These are phyloP conservation scores for Haematococcus sp. DNA, from an alignment of 139 green algal species.

Conservation along the genomic window DNA sequence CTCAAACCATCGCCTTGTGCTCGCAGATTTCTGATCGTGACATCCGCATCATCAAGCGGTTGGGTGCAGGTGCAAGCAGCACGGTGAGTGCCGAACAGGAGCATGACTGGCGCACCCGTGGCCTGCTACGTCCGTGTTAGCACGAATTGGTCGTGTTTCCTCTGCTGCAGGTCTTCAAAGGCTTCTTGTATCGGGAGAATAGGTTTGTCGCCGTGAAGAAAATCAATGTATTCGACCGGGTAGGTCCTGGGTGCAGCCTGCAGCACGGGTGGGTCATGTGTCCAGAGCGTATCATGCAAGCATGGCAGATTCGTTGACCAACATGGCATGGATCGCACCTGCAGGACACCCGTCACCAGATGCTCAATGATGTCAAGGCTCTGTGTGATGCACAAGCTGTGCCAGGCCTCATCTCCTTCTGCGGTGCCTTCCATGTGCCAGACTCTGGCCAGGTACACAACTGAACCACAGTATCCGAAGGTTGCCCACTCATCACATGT, in stretches of 20 bases:
- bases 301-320: too few relatives aligned
- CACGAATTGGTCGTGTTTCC: neutral
- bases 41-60: constrained; percentile 68
- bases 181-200: constrained; percentile 55
- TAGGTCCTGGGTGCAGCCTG: neutral
- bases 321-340: constrained; percentile 6
- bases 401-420: constrained; percentile 69
- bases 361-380: constrained; percentile 87
- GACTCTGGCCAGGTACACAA: constrained; percentile 53
- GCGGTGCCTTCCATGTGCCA: constrained; percentile 75
- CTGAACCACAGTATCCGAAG: too few relatives aligned
- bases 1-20: neutral
- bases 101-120: neutral
- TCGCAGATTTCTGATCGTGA: constrained; percentile 76
- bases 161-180: constrained; percentile 72
- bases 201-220: constrained; percentile 85
- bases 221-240: constrained; percentile 72
- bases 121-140: neutral
- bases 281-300: too few relatives aligned
- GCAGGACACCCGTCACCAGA: constrained; percentile 79
- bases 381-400: constrained; percentile 62
- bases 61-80: constrained; percentile 21
- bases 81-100: neutral
- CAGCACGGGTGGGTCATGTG: neutral
- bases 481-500: too few relatives aligned